phyloP scores from a whole-genome alignment of 2,329 filamentous ascomycete species.

The Aspergillus caelatus region DNA sequence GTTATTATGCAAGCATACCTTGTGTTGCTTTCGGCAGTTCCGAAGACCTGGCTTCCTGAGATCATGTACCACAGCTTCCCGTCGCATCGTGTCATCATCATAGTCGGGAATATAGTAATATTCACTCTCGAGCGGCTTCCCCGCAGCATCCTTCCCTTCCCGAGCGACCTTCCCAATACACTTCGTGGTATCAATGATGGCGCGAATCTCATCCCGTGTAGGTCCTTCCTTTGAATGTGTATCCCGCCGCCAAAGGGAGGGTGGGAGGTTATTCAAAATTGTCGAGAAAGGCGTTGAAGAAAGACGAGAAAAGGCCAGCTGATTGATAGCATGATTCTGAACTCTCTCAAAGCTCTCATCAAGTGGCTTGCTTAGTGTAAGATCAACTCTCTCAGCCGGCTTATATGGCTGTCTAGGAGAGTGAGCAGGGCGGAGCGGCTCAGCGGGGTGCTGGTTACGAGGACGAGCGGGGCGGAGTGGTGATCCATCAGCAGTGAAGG shows the following conservation, averaged over 20 bases:
- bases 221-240: slow-evolving; percentile 50
- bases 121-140: slow-evolving; percentile 90
- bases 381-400: slow-evolving; percentile 19
- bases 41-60: slow-evolving; percentile 86
- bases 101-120: slow-evolving; percentile 94
- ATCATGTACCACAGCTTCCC: slow-evolving; percentile 80
- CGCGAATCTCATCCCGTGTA: slow-evolving; percentile 66
- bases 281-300: slow-evolving; percentile 89
- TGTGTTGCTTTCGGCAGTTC: slow-evolving; percentile 92
- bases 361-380: slow-evolving; percentile 23
- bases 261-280: slow-evolving; percentile 83
- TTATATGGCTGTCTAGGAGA: slow-evolving; percentile 33
- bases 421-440: slow-evolving; percentile 38
- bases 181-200: slow-evolving; percentile 70
- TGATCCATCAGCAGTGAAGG: slow-evolving; percentile 69
- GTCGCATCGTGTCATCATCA: slow-evolving; percentile 76
- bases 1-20: slow-evolving; percentile 62
- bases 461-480: slow-evolving; percentile 54
- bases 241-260: slow-evolving; percentile 58
- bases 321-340: slow-evolving; percentile 87
- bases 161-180: slow-evolving; percentile 88
- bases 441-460: slow-evolving; percentile 30
- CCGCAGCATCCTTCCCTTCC: slow-evolving; percentile 93
- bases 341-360: slow-evolving; percentile 37
- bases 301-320: slow-evolving; percentile 90